These are phyloP conservation scores for Mortierella sp. DNA, from an alignment of 371 early-diverging fungal species.

Conservation along the genomic window DNA sequence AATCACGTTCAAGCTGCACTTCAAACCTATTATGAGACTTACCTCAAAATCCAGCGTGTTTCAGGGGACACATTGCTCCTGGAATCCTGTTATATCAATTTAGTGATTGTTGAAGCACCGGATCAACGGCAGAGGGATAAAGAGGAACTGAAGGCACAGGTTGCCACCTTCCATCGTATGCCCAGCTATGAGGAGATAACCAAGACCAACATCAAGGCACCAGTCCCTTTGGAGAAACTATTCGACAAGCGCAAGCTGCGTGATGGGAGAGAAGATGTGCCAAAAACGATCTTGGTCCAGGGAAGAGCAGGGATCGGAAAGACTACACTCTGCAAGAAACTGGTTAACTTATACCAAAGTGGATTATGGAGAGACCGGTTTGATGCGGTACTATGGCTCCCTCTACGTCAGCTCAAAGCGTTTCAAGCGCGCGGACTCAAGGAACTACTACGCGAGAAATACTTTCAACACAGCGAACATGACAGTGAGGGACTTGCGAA, in stretches of 20 bases:
- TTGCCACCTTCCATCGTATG: slow-evolving; percentile 18
- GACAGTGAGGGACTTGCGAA: neutral
- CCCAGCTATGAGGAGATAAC: slow-evolving; percentile 10
- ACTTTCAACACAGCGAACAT: neutral
- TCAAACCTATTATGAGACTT: neutral
- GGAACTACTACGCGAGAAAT: slow-evolving; percentile 7
- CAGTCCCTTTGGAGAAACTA: slow-evolving; percentile 18
- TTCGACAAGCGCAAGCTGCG: slow-evolving; percentile 25
- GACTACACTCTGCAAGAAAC: slow-evolving; percentile 29
- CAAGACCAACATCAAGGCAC: slow-evolving; percentile 10
- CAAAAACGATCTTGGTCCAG: slow-evolving; percentile 24
- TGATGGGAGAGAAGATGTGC: slow-evolving; percentile 12
- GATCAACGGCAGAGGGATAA: slow-evolving; percentile 21
- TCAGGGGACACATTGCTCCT: slow-evolving; percentile 22
- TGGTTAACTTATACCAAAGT: slow-evolving; percentile 14
- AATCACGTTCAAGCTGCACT: neutral
- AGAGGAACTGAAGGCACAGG: slow-evolving; percentile 16
- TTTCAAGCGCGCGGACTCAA: slow-evolving; percentile 12
- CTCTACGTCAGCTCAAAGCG: slow-evolving; percentile 16
- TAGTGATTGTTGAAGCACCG: slow-evolving; percentile 21
- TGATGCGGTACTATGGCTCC: slow-evolving; percentile 29
- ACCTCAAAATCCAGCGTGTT: slow-evolving; percentile 16
- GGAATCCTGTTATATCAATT: slow-evolving; percentile 23
- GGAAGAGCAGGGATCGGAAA: slow-evolving; percentile 3
- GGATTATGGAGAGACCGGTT: slow-evolving; percentile 22